Conservation (phyloP, 2,329 filamentous ascomycete genomes). For the Elsinoe perseae region DNA sequence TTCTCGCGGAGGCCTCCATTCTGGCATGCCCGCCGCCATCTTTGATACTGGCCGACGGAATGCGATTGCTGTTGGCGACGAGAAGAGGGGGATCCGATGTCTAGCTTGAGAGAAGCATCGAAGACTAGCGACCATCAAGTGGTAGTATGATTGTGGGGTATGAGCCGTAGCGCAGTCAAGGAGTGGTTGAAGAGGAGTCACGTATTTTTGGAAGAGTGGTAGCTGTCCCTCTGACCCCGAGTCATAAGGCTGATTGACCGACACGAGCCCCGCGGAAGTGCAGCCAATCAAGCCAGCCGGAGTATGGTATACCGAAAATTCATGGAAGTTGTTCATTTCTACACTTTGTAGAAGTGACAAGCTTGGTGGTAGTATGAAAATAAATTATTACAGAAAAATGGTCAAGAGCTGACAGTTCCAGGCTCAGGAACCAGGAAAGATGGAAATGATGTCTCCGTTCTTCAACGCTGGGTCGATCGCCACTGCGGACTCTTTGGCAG, state of each 20-base stretch:
- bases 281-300: neutral
- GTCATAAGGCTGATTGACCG: conserved; percentile 14
- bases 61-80: conserved; percentile 16
- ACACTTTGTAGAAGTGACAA: no score
- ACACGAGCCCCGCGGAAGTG: conserved; percentile 6
- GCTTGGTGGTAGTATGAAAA: no score
- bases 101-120: conserved; percentile 14
- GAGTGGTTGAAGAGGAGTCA: neutral
- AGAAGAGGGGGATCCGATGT: neutral
- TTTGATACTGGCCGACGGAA: conserved; percentile 17
- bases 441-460: conserved; percentile 57
- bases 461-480: conserved; percentile 61
- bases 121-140: conserved; percentile 12
- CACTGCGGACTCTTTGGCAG: conserved; percentile 60
- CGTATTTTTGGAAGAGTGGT: neutral
- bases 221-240: conserved; percentile 4
- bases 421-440: neutral
- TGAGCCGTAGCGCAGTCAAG: neutral
- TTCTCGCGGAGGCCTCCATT: conserved; percentile 32
- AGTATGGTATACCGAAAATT: conserved; percentile 3
- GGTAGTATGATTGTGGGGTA: neutral
- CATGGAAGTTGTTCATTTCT: neutral
- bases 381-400: no score
- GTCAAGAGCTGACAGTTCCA: neutral
- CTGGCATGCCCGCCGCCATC: conserved; percentile 20